Evolutionary conservation across 257 asterid species (phyloP).

Genomic region (Apocynum venetum): DNA sequence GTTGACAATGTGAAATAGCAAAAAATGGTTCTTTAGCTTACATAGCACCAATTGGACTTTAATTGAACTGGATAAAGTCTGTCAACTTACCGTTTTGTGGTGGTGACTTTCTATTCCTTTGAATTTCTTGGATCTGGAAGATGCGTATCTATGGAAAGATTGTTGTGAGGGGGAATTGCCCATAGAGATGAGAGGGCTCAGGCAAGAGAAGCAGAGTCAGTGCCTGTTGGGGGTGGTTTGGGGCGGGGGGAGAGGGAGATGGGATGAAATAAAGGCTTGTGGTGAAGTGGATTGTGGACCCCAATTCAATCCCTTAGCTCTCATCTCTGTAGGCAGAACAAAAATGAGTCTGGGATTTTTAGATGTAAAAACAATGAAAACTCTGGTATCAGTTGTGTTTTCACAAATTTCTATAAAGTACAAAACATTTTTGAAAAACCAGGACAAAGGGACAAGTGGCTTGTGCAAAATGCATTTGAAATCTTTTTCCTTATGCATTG

Average conservation of each 20-base stretch:
- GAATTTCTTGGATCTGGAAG: background rate
- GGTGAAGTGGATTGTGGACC: background rate
- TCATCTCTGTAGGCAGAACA: background rate
- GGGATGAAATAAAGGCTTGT: background rate
- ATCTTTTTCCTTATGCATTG: background rate
- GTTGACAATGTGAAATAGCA: background rate
- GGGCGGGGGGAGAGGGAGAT: background rate
- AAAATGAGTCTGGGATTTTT: background rate
- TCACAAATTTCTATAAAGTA: background rate
- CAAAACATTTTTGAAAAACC: background rate
- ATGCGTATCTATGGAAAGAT: background rate
- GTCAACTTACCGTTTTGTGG: background rate
- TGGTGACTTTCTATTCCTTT: background rate
- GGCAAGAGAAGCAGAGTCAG: background rate
- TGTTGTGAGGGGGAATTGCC: background rate
- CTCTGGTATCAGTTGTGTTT: background rate
- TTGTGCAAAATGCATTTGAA: background rate
- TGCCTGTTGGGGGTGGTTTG: too few species aligned
- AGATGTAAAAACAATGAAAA: background rate
- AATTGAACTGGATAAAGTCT: background rate
- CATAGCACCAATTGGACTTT: background rate
- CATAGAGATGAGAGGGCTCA: background rate
- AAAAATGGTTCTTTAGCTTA: background rate
- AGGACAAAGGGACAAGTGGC: background rate
- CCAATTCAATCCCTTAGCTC: background rate